phyloP scores from a whole-genome alignment of 2,329 filamentous ascomycete species.

The Penicillium psychrosexuale region DNA sequence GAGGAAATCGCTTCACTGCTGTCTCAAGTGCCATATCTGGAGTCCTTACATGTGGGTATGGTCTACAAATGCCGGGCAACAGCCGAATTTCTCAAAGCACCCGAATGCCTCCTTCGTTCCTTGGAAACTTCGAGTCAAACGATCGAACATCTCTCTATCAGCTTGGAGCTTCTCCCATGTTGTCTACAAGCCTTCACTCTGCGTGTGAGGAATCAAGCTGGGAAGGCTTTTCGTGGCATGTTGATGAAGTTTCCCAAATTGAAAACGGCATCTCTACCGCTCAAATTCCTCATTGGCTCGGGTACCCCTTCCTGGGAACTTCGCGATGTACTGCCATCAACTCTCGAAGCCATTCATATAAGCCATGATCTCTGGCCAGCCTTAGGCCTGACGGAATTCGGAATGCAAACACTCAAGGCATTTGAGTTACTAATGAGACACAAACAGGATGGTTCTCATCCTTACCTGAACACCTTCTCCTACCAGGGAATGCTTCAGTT shows the following conservation, averaged over 20 bases:
- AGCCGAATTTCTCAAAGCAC: background rate
- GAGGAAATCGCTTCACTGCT: background rate
- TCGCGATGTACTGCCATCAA: background rate
- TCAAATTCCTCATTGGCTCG: background rate
- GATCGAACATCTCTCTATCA: background rate
- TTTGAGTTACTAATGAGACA: background rate
- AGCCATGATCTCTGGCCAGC: background rate
- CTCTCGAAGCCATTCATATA: background rate
- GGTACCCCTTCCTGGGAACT: background rate
- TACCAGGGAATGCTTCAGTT: background rate
- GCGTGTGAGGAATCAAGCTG: background rate
- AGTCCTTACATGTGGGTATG: background rate
- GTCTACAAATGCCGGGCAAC: background rate
- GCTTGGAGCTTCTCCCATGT: background rate
- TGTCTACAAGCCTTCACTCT: background rate
- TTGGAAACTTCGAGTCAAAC: background rate
- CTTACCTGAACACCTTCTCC: background rate
- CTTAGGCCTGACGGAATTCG: background rate
- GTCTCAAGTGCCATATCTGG: background rate
- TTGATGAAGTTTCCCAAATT: background rate
- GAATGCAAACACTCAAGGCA: background rate
- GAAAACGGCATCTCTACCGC: background rate
- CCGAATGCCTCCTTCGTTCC: background rate
- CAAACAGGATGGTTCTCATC: background rate
- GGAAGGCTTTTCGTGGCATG: background rate